A percentile compares a stretch with the other conserved stretches of the same genome.
phyloP scores from a whole-genome alignment of 106 monocot species.

The Phalaenopsis equestris region DNA sequence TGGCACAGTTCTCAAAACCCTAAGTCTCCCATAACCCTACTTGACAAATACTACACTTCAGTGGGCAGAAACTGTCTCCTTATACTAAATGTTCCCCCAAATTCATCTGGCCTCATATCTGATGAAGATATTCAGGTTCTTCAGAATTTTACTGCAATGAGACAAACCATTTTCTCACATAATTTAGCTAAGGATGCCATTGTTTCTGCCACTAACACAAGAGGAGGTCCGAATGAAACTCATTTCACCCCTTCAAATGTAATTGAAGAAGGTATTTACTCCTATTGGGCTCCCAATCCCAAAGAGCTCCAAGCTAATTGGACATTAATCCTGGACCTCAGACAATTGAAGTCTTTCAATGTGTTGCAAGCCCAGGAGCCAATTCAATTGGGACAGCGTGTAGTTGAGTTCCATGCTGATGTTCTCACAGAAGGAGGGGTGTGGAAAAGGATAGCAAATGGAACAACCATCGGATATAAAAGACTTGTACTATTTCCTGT shows the following conservation, averaged over 20 bases:
- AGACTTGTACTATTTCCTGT: conserved; percentile 51
- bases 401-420: conserved; percentile 72
- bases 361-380: conserved; percentile 82
- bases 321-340: conserved; percentile 47
- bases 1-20: conserved; percentile 81
- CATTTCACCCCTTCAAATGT: conserved; percentile 40
- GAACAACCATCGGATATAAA: conserved; percentile 89
- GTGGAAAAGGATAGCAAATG: conserved; percentile 47
- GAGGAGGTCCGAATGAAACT: conserved; percentile 30
- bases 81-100: conserved; percentile 85
- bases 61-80: conserved; percentile 86
- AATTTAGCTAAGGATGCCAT: conserved; percentile 63
- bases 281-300: conserved; percentile 89
- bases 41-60: conserved; percentile 86
- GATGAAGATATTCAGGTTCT: conserved; percentile 87
- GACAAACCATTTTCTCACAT: conserved; percentile 49
- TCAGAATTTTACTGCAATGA: conserved; percentile 55
- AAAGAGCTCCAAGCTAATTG: conserved; percentile 35
- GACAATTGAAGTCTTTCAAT: conserved; percentile 41
- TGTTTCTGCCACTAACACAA: conserved; percentile 52
- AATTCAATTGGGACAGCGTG: conserved; percentile 94
- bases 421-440: conserved; percentile 27
- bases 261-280: conserved; percentile 53
- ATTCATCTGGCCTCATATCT: conserved; percentile 85
- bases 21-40: conserved; percentile 53